Percentiles rank a stretch among this genome's conserved stretches.
Conservation (phyloP, 1,139 yeast genomes). For the Spathaspora sp. region DNA sequence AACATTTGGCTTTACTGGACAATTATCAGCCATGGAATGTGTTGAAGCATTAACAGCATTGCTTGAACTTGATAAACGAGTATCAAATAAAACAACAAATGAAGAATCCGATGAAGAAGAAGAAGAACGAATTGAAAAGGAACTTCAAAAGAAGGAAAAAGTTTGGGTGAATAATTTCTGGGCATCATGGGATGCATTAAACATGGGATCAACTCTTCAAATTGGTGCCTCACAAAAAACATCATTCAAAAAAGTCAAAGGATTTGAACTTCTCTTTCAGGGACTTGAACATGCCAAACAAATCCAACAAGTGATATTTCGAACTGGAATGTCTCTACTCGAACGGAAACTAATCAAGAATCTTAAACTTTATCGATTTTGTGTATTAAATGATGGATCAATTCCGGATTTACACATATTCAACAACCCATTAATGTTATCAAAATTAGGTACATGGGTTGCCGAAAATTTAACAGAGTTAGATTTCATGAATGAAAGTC, state of each 20-base stretch:
- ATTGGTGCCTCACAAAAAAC: constrained; percentile 14
- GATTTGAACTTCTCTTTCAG: constrained; percentile 57
- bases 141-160: constrained; percentile 56
- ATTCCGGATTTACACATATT: constrained; percentile 77
- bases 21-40: constrained; percentile 88
- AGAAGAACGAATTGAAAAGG: constrained; percentile 39
- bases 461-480: constrained; percentile 86
- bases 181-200: constrained; percentile 92
- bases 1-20: constrained; percentile 83
- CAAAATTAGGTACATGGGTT: constrained; percentile 87
- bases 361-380: constrained; percentile 76
- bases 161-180: constrained; percentile 89
- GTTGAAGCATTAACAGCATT: constrained; percentile 87
- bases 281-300: constrained; percentile 81
- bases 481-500: constrained; percentile 45
- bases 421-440: constrained; percentile 80
- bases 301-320: constrained; percentile 81
- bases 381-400: constrained; percentile 80
- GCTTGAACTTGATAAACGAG: constrained; percentile 61
- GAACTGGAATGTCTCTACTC: constrained; percentile 83
- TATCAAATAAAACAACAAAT: constrained; percentile 16
- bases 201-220: constrained; percentile 28
- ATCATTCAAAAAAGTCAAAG: constrained; percentile 35
- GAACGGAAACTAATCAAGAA: constrained; percentile 82
- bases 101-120: constrained; percentile 21